Evolutionary conservation across 805 yeast genomes (phyloP).

Genomic region (Pichia occidentalis): DNA sequence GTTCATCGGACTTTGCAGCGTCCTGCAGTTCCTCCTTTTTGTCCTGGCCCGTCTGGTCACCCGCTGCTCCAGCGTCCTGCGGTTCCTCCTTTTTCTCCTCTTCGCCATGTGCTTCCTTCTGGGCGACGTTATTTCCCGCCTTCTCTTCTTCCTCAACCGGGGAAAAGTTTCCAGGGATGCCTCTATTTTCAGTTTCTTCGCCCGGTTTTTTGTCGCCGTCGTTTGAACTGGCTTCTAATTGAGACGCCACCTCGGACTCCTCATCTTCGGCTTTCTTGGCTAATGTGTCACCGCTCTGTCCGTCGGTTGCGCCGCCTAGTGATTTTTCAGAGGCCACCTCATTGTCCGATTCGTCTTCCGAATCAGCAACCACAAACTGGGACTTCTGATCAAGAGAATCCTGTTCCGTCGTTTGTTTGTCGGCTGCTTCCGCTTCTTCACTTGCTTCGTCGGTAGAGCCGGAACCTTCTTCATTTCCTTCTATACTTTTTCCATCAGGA

Average conservation of each 20-base stretch:
- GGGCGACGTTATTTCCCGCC: background rate
- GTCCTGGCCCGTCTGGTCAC: background rate
- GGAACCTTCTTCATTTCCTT: background rate
- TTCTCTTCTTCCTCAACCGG: background rate
- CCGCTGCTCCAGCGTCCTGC: background rate
- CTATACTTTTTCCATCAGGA: background rate
- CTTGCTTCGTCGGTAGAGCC: background rate
- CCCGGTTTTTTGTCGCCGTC: no score
- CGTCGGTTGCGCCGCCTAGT: no score
- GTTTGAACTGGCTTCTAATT: no score
- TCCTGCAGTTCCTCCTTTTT: background rate
- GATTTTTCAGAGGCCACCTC: no score
- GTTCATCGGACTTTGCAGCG: background rate
- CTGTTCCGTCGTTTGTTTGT: background rate
- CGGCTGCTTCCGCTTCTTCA: background rate
- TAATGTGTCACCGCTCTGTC: no score
- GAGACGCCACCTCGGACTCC: no score
- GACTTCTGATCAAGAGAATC: no score
- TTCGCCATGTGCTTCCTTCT: no score
- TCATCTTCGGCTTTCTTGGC: background rate
- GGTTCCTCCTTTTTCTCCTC: background rate
- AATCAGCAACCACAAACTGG: constrained; percentile 1
- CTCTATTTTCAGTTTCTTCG: constrained; percentile 1
- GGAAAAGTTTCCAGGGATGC: no score
- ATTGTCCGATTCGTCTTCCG: constrained; percentile 4